Evolutionary conservation across 1,139 yeast species (phyloP).

Genomic region (Blastobotrys ciferrii): DNA sequence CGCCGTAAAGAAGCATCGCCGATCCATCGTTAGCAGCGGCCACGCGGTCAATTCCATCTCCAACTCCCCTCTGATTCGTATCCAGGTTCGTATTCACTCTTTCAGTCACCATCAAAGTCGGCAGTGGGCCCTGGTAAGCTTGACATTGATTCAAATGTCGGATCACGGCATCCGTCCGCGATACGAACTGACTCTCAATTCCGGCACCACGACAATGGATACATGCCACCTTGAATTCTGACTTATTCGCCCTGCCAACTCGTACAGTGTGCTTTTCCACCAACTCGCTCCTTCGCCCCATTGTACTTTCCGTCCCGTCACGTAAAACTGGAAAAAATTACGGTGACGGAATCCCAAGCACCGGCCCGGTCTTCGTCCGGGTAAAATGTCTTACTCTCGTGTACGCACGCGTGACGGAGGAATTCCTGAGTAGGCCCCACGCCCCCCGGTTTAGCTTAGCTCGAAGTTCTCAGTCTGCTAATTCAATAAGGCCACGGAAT

Average conservation of each 20-base stretch:
- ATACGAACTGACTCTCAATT: slow-evolving; percentile 16
- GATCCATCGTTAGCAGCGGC: background rate
- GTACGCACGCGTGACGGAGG: no score
- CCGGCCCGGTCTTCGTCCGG: background rate
- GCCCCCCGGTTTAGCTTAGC: no score
- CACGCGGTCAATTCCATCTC: background rate
- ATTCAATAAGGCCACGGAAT: no score
- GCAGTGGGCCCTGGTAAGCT: slow-evolving; percentile 16
- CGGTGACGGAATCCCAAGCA: background rate
- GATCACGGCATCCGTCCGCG: slow-evolving; percentile 18
- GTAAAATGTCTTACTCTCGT: no score
- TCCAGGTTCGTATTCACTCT: background rate
- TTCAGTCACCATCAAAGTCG: slow-evolving; percentile 9
- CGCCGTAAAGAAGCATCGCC: background rate
- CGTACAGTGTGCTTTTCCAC: slow-evolving; percentile 18
- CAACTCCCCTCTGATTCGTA: background rate
- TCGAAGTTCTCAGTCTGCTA: no score
- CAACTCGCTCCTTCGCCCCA: slow-evolving; percentile 18
- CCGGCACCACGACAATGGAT: slow-evolving; percentile 17
- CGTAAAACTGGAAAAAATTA: slow-evolving; percentile 10
- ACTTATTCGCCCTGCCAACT: slow-evolving; percentile 18
- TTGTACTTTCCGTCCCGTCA: slow-evolving; percentile 10
- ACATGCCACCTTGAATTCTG: slow-evolving; percentile 19
- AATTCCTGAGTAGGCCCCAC: no score
- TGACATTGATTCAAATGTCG: slow-evolving; percentile 16